Evolutionary conservation across 495 filamentous ascomycete species (phyloP).

Genomic region (Daldinia loculata): DNA sequence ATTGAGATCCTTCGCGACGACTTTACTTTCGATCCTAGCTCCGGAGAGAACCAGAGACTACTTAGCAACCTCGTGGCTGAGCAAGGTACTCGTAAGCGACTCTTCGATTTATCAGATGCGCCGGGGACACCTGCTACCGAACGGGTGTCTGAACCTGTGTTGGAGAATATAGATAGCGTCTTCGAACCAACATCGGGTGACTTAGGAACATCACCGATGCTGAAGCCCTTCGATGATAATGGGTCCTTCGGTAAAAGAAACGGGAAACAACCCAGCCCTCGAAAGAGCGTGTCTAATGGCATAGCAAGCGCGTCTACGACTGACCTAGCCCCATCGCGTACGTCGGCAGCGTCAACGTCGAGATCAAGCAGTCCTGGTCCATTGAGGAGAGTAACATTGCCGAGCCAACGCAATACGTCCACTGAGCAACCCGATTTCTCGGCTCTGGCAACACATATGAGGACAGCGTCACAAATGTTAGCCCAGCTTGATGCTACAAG

Average conservation of each 20-base stretch:
- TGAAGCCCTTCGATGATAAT: conserved; percentile 61
- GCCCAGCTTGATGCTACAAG: conserved; percentile 77
- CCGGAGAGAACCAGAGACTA: conserved; percentile 68
- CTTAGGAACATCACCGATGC: conserved; percentile 71
- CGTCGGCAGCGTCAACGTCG: conserved; percentile 62
- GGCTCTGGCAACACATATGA: conserved; percentile 80
- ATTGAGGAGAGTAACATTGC: conserved; percentile 60
- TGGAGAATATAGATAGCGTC: conserved; percentile 67
- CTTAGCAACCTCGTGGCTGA: conserved; percentile 68
- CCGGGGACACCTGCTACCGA: conserved; percentile 57
- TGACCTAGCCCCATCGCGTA: conserved; percentile 65
- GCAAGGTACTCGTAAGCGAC: conserved; percentile 66
- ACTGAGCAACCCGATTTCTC: conserved; percentile 74
- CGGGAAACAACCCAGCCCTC: conserved; percentile 31
- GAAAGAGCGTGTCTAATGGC: conserved; percentile 64
- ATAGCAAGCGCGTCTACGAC: conserved; percentile 60
- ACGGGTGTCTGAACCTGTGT: conserved; percentile 48
- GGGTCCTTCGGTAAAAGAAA: conserved; percentile 30
- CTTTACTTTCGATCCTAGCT: conserved; percentile 76
- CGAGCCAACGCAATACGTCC: conserved; percentile 51
- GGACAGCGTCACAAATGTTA: conserved; percentile 80
- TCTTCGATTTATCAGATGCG: conserved; percentile 70
- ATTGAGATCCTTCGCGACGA: conserved; percentile 77
- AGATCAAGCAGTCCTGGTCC: conserved; percentile 68
- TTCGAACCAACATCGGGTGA: conserved; percentile 78